Conservation (phyloP, 768 basidiomycete genomes). For the Asterophora lycoperdoides region DNA sequence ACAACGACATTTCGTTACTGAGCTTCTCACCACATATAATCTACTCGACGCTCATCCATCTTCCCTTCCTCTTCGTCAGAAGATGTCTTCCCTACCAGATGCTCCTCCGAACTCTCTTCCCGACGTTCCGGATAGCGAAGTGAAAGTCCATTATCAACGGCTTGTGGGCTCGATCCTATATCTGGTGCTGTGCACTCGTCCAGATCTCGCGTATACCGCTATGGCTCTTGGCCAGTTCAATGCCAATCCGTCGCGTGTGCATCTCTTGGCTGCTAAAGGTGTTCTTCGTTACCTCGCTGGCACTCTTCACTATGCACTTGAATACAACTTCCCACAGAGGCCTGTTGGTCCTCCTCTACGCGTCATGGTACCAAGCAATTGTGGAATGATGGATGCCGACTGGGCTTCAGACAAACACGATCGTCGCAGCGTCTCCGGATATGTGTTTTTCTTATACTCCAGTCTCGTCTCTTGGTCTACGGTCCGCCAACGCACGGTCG, state of each 20-base stretch:
- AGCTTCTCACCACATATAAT: slow-evolving; percentile 10
- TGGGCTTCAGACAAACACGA: slow-evolving; percentile 25
- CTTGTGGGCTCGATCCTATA: slow-evolving; percentile 27
- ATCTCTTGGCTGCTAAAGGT: too few species aligned
- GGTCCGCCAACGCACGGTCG: background rate
- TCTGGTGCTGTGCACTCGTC: slow-evolving; percentile 27
- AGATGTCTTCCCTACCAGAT: background rate
- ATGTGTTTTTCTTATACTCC: slow-evolving; percentile 25
- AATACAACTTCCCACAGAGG: slow-evolving; percentile 7
- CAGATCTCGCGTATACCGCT: slow-evolving; percentile 30
- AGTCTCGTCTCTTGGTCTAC: slow-evolving; percentile 28
- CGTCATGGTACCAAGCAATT: too few species aligned
- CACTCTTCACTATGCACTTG: slow-evolving; percentile 18
- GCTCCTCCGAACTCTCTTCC: slow-evolving; percentile 8
- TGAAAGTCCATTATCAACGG: too few species aligned
- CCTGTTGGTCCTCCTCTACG: too few species aligned
- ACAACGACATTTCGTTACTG: slow-evolving; percentile 8
- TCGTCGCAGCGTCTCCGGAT: slow-evolving; percentile 14
- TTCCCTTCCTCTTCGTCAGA: background rate
- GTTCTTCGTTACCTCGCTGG: too few species aligned
- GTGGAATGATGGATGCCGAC: slow-evolving; percentile 24
- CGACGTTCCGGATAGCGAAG: slow-evolving; percentile 10
- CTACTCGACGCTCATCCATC: slow-evolving; percentile 1
- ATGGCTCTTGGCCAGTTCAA: too few species aligned
- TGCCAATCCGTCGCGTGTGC: slow-evolving; percentile 20